Percentiles rank a stretch among this genome's conserved stretches.
These are phyloP conservation scores for Actinomortierella wolfii DNA, from an alignment of 371 early-diverging fungal species.

Conservation along the genomic window DNA sequence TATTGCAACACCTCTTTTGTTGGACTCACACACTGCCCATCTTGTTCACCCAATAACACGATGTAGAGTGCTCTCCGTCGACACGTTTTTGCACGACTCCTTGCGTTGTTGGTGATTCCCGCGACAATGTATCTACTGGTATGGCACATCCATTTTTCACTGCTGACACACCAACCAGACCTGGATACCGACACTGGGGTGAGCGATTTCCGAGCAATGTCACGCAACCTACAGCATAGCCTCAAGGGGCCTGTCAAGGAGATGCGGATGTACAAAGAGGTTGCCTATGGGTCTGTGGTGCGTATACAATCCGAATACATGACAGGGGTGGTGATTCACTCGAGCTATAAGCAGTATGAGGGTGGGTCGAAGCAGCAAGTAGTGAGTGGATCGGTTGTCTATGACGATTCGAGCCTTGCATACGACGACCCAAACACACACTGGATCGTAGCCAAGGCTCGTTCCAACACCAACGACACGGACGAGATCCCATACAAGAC, in stretches of 20 bases:
- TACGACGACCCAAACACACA: constrained; percentile 27
- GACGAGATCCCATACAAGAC: constrained; percentile 21
- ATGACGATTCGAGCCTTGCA: not conserved
- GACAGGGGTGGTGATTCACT: constrained; percentile 16
- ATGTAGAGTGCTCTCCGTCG: too few relatives aligned
- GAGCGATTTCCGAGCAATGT: not conserved
- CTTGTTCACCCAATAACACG: too few relatives aligned
- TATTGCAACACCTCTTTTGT: too few relatives aligned
- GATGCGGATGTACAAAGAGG: not conserved
- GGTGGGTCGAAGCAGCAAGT: constrained; percentile 14
- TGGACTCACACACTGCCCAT: too few relatives aligned
- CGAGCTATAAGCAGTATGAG: constrained; percentile 2
- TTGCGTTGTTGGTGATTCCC: too few relatives aligned
- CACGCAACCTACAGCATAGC: constrained; percentile 4
- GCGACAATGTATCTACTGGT: too few relatives aligned
- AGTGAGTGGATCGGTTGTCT: constrained; percentile 4
- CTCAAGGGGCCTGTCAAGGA: not conserved
- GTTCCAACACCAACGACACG: constrained; percentile 7
- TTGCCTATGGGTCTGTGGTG: constrained; percentile 26
- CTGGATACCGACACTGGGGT: not conserved
- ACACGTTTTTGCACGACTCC: too few relatives aligned
- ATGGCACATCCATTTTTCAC: not conserved
- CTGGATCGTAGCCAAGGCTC: constrained; percentile 22
- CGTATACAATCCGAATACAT: constrained; percentile 15
- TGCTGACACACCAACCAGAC: constrained; percentile 15